Conservation (phyloP, 2,329 filamentous ascomycete species). For the Ophiocordyceps robertsii region DNA sequence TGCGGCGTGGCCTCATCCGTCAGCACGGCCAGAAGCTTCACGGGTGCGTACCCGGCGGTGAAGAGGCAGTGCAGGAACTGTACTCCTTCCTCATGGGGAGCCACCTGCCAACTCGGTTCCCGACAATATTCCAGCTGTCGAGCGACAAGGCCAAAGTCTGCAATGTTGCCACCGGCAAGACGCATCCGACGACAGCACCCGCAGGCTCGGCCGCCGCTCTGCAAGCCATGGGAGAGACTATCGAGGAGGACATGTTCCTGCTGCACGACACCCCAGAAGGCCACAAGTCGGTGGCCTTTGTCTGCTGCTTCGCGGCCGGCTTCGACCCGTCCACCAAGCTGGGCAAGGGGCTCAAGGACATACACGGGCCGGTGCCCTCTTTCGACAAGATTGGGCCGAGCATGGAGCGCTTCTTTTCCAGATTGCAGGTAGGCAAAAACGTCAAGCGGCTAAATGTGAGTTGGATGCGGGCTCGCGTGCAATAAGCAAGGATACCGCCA, state of each 20-base stretch:
- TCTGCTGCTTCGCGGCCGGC: constrained; percentile 38
- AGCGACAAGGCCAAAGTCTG: constrained; percentile 15
- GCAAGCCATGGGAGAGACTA: constrained; percentile 29
- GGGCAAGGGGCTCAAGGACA: constrained; percentile 30
- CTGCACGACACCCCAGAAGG: constrained; percentile 26
- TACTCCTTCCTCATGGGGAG: constrained; percentile 32
- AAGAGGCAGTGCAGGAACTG: constrained; percentile 29
- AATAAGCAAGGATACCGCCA: not conserved
- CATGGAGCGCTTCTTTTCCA: constrained; percentile 40
- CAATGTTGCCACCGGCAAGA: constrained; percentile 24
- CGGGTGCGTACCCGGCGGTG: constrained; percentile 25
- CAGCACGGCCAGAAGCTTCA: constrained; percentile 25
- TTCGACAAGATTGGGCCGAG: constrained; percentile 40
- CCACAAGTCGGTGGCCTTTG: constrained; percentile 31
- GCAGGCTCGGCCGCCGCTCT: constrained; percentile 20
- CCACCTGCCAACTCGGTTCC: constrained; percentile 35
- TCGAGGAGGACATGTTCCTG: constrained; percentile 43
- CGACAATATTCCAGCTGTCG: constrained; percentile 30
- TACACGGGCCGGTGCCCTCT: constrained; percentile 37
- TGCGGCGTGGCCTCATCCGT: constrained; percentile 24
- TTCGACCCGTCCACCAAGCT: constrained; percentile 38
- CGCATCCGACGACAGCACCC: constrained; percentile 14
- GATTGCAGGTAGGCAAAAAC: constrained; percentile 31
- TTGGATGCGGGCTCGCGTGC: not conserved
- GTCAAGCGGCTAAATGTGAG: constrained; percentile 36